Percentiles rank a stretch among this genome's conserved stretches.
These are phyloP conservation scores for Telfairia occidentalis DNA, from an alignment of 331 rosid genomes.

Conservation along the genomic window DNA sequence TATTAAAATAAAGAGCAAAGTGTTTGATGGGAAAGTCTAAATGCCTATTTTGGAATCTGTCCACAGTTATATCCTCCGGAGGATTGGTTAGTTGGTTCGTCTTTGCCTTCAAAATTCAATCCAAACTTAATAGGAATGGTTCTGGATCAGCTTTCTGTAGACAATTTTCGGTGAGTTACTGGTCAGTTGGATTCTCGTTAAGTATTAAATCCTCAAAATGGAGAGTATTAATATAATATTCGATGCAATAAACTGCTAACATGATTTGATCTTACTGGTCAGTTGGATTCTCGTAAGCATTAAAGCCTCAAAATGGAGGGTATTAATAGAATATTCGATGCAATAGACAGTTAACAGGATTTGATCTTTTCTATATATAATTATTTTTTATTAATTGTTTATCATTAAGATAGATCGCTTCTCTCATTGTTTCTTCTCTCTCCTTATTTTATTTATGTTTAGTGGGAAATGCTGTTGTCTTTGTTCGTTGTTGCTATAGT, in stretches of 20 bases:
- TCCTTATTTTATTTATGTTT: neutral
- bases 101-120: slow-evolving; percentile 57
- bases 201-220: neutral
- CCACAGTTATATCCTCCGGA: slow-evolving; percentile 66
- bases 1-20: neutral
- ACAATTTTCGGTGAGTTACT: slow-evolving; percentile 54
- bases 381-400: neutral
- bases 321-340: neutral
- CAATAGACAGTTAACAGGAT: neutral
- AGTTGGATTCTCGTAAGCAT: slow-evolving; percentile 5
- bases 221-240: neutral
- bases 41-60: slow-evolving; percentile 13
- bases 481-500: neutral
- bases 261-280: neutral
- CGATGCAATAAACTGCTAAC: neutral
- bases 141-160: slow-evolving; percentile 64
- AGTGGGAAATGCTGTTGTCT: neutral
- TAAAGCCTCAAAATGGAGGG: neutral
- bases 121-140: slow-evolving; percentile 45
- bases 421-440: neutral
- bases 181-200: neutral
- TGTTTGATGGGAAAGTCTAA: neutral
- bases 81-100: slow-evolving; percentile 79
- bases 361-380: neutral
- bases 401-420: neutral